Conservation (phyloP, 331 rosid species). For the Pyracantha coccinea region DNA sequence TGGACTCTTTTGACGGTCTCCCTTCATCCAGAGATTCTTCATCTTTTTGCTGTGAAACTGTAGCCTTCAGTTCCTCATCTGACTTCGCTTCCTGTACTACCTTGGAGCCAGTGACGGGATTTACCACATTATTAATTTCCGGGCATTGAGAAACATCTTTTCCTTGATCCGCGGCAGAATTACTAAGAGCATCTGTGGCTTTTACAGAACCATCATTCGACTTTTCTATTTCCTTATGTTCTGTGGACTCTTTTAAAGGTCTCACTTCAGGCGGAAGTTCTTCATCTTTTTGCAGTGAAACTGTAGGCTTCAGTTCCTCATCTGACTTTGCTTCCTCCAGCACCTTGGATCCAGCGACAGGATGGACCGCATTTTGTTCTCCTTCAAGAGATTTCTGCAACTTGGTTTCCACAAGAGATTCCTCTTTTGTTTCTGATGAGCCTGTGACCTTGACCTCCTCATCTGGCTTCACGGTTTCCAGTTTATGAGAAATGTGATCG, state of each 20-base stretch:
- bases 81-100: conserved; percentile 18
- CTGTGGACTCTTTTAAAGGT: neutral
- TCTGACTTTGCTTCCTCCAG: conserved; percentile 16
- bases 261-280: conserved; percentile 7
- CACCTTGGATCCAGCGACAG: conserved; percentile 11
- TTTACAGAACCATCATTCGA: neutral
- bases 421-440: conserved; percentile 16
- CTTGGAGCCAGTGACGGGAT: conserved; percentile 13
- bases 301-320: conserved; percentile 1
- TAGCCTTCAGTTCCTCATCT: conserved; percentile 1
- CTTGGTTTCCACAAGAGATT: conserved; percentile 16
- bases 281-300: conserved; percentile 23
- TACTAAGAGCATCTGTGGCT: neutral
- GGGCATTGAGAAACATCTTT: neutral
- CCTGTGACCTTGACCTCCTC: conserved; percentile 29
- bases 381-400: conserved; percentile 17
- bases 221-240: neutral
- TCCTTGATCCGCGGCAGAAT: neutral
- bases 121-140: conserved; percentile 6
- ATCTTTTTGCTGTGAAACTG: conserved; percentile 15
- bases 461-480: conserved; percentile 37
- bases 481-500: conserved; percentile 42
- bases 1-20: neutral
- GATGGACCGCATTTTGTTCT: conserved; percentile 16
- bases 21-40: conserved; percentile 9